Evolutionary conservation across 768 basidiomycete species (phyloP), one percentile per base, ranked within the genome.

Genomic region (Pleurotus cornucopiae): DNA sequence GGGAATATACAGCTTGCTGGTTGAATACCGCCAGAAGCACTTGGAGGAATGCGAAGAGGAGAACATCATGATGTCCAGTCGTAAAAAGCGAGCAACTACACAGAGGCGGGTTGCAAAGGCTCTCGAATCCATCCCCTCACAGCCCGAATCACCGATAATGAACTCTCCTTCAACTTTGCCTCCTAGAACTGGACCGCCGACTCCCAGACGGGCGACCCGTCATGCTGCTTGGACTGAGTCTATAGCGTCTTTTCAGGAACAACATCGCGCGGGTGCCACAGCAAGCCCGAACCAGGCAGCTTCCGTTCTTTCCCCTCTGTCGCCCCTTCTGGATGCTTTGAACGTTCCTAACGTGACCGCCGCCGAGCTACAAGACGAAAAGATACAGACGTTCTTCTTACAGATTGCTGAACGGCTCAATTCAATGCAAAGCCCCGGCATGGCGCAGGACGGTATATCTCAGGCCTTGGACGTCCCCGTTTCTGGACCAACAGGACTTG

Each of bases 1-100:
- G 71, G 92, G 91, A 0, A 90, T 98, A 47, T 99, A 99, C 70
- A 86, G 91, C 65, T 73, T 98, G 4, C 78, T 99, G n/a, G 76
- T 88, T 54, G 84, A 84, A 60, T 98, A 97, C 71, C 84, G 94
- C 44, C 80, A 81, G 49, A 83, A 79, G 61, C 84, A 86, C 55
- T 67, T 91, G 43, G 87, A 90, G 64, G 80, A 85, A 60, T 89
- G 83, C 67, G 84, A 88, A 56, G 87, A 88, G 55, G 87, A 88
- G 48, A 84, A 89, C 56, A 78, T 83, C 37, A 64, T 66, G 37
- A 60, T 43, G 57, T 74, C 34, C 69, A 69, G 18, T 66, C 53
- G 52, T 5, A 48, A 67, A 72, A 59, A 69, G 64, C 57, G 70
- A 69, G 63, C 72, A 68, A 66, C 62, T 41, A 75, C 69, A 49